These are phyloP conservation scores for Geranium incanum DNA, from an alignment of 441 rosid genomes.

Conservation along the genomic window DNA sequence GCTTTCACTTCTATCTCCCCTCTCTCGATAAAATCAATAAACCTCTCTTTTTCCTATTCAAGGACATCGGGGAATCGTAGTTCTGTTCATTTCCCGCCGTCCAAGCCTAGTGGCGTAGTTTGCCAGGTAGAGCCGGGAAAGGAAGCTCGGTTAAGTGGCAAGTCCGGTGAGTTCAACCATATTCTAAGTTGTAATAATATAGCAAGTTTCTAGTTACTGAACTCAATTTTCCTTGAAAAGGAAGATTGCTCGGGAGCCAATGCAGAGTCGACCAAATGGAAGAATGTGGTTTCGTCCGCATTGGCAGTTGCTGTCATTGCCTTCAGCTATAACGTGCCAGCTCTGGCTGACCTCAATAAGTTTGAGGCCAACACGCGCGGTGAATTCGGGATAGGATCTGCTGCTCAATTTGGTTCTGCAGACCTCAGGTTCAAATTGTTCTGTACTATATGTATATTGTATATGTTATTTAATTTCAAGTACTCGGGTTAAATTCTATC, in stretches of 20 bases:
- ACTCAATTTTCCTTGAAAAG: slow-evolving; percentile 27
- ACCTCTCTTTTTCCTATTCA: slow-evolving; percentile 26
- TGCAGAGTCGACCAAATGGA: slow-evolving; percentile 41
- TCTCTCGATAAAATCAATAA: slow-evolving; percentile 38
- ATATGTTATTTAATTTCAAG: background rate
- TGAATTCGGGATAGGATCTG: slow-evolving; percentile 84
- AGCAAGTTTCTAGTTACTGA: slow-evolving; percentile 13
- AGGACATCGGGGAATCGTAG: slow-evolving; percentile 18
- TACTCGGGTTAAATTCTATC: slow-evolving; percentile 17
- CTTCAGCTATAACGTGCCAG: slow-evolving; percentile 44
- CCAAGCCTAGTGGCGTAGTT: slow-evolving; percentile 32
- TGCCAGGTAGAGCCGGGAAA: slow-evolving; percentile 27
- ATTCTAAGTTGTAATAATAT: background rate
- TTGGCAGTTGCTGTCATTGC: slow-evolving; percentile 57
- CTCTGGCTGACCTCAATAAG: slow-evolving; percentile 73
- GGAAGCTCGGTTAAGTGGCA: slow-evolving; percentile 30
- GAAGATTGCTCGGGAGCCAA: slow-evolving; percentile 13
- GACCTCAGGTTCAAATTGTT: slow-evolving; percentile 50
- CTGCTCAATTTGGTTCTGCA: slow-evolving; percentile 83
- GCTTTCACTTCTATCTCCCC: slow-evolving; percentile 52
- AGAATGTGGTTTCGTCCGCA: slow-evolving; percentile 50
- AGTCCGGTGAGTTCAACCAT: slow-evolving; percentile 17
- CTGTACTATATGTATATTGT: background rate
- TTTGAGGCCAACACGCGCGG: slow-evolving; percentile 76
- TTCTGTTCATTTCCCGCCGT: slow-evolving; percentile 21